Conservation (phyloP, 2,329 filamentous ascomycete genomes). For the Pseudocercospora pini-densiflorae region DNA sequence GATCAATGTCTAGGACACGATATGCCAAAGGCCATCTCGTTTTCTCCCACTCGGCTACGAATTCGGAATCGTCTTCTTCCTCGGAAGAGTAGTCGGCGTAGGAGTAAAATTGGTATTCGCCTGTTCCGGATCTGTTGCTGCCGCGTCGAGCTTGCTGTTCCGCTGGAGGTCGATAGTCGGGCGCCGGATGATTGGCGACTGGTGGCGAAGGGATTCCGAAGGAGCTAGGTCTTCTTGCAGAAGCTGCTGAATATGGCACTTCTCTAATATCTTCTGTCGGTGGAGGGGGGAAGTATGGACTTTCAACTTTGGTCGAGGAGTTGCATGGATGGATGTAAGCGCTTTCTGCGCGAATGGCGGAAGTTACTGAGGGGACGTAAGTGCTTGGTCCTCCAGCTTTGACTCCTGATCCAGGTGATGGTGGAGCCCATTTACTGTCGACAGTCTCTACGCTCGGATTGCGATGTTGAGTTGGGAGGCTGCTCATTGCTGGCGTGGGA, state of each 20-base stretch:
- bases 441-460: conserved; percentile 1
- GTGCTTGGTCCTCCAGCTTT: not conserved
- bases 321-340: not conserved
- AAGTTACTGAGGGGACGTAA: not conserved
- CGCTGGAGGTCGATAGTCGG: not conserved
- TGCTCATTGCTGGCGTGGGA: not conserved
- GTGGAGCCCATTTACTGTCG: conserved; percentile 1
- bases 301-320: not conserved
- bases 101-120: conserved; percentile 19
- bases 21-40: conserved; percentile 32
- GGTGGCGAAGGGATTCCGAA: not conserved
- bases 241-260: not conserved
- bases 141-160: conserved; percentile 2
- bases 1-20: conserved; percentile 34
- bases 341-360: not conserved
- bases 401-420: not conserved
- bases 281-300: not conserved
- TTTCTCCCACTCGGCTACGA: conserved; percentile 17
- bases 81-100: conserved; percentile 23
- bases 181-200: not conserved
- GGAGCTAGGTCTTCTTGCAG: not conserved
- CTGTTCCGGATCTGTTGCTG: conserved; percentile 9
- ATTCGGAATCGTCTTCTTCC: conserved; percentile 11
- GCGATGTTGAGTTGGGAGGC: not conserved
- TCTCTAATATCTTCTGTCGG: not conserved